Conservation (phyloP, 371 early-diverging fungal species). For the Mortierella sp. region DNA sequence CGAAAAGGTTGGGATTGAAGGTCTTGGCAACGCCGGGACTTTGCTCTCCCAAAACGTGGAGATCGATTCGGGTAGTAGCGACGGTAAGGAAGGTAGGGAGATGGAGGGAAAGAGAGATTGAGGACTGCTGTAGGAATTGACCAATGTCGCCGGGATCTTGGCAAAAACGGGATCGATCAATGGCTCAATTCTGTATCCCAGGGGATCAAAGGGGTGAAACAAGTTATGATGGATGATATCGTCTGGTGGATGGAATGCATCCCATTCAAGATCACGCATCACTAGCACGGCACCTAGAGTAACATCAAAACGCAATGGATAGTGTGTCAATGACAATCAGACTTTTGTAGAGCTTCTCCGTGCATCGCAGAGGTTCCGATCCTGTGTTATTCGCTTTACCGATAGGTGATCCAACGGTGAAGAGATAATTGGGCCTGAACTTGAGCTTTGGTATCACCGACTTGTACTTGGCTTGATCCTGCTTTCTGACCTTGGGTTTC, state of each 20-base stretch:
- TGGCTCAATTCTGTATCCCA: slow-evolving; percentile 78
- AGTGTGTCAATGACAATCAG: too few relatives aligned
- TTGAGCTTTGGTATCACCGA: slow-evolving; percentile 38
- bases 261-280: slow-evolving; percentile 66
- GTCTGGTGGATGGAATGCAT: slow-evolving; percentile 63
- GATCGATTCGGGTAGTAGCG: slow-evolving; percentile 33
- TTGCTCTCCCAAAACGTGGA: slow-evolving; percentile 48
- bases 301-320: slow-evolving; percentile 21
- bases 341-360: not conserved
- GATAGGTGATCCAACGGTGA: slow-evolving; percentile 67
- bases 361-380: not conserved
- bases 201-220: slow-evolving; percentile 76
- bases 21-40: slow-evolving; percentile 35
- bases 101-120: slow-evolving; percentile 32
- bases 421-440: slow-evolving; percentile 60
- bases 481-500: slow-evolving; percentile 21
- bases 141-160: slow-evolving; percentile 61
- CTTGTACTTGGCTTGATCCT: slow-evolving; percentile 35
- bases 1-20: slow-evolving; percentile 34
- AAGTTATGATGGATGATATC: slow-evolving; percentile 68
- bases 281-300: slow-evolving; percentile 66
- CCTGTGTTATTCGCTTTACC: too few relatives aligned
- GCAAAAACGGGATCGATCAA: slow-evolving; percentile 65
- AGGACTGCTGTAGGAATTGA: slow-evolving; percentile 25
- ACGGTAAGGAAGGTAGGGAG: slow-evolving; percentile 35